phyloP scores from a whole-genome alignment of 2,329 filamentous ascomycete genomes.

The Neonectria magnoliae region DNA sequence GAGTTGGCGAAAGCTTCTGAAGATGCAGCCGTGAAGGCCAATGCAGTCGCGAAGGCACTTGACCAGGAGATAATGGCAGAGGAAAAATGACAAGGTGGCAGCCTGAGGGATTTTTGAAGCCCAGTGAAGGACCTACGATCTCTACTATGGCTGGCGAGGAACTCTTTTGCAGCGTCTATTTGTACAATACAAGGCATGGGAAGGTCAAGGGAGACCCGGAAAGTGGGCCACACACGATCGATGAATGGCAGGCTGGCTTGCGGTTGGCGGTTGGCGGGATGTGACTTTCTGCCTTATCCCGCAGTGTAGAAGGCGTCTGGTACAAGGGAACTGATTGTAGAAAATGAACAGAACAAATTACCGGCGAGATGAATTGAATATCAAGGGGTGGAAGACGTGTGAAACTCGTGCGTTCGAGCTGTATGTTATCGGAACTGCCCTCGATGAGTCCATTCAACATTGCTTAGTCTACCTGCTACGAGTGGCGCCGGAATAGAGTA shows the following conservation, averaged over 20 bases:
- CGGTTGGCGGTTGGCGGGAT: slow-evolving; percentile 11
- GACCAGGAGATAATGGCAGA: slow-evolving; percentile 2
- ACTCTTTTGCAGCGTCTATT: slow-evolving; percentile 14
- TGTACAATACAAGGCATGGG: slow-evolving; percentile 37
- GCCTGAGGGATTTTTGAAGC: slow-evolving; percentile 20
- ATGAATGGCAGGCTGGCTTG: slow-evolving; percentile 9
- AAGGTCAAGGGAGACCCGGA: slow-evolving; percentile 5
- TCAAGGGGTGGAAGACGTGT: neutral
- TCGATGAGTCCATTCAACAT: no score
- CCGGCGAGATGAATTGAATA: no score
- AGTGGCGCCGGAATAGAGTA: neutral
- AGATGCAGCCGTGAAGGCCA: slow-evolving; percentile 20
- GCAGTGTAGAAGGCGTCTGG: slow-evolving; percentile 39
- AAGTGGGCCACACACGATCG: neutral
- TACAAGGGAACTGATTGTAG: slow-evolving; percentile 23
- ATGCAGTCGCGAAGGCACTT: slow-evolving; percentile 17
- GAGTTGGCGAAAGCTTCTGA: slow-evolving; percentile 1
- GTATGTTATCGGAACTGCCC: neutral
- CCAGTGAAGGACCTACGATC: neutral
- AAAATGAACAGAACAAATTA: slow-evolving; percentile 10
- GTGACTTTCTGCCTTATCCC: slow-evolving; percentile 3
- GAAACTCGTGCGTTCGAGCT: neutral
- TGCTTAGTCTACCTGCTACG: no score
- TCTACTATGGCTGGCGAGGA: neutral
- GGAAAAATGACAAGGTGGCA: slow-evolving; percentile 23